These are phyloP conservation scores for Mycosphaerella sp. DNA, from an alignment of 2,329 filamentous ascomycete species.

Conservation along the genomic window DNA sequence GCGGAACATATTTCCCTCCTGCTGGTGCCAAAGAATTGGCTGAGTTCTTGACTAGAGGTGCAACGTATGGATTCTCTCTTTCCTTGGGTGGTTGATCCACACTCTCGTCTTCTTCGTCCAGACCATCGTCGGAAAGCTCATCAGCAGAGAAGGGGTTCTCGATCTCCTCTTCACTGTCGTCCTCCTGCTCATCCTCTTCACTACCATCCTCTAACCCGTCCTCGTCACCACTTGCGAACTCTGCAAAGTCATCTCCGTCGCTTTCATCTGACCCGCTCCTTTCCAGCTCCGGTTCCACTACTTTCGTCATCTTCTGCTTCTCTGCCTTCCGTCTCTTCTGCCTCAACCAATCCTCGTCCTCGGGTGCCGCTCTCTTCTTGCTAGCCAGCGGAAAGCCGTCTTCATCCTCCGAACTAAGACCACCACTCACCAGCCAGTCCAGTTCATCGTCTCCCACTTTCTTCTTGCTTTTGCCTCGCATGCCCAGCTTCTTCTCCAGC, in stretches of 20 bases:
- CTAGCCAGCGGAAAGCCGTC: conserved; percentile 44
- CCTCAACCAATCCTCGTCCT: conserved; percentile 56
- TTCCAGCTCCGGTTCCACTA: conserved; percentile 21
- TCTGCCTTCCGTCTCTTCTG: conserved; percentile 52
- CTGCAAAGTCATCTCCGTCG: background rate
- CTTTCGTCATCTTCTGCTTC: conserved; percentile 26
- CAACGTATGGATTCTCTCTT: conserved; percentile 82
- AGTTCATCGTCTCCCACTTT: conserved; percentile 73
- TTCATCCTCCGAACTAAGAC: conserved; percentile 45
- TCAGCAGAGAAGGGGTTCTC: conserved; percentile 34
- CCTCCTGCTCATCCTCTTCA: conserved; percentile 35
- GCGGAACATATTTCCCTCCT: conserved; percentile 76
- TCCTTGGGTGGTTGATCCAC: conserved; percentile 38
- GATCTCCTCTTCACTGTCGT: conserved; percentile 36
- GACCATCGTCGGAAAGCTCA: conserved; percentile 29
- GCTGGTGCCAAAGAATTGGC: conserved; percentile 20
- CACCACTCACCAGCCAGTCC: conserved; percentile 61
- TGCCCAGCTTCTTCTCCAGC: conserved; percentile 79
- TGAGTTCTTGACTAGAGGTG: conserved; percentile 51
- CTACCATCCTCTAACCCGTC: conserved; percentile 36
- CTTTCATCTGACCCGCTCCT: conserved; percentile 14
- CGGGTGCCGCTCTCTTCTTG: conserved; percentile 45
- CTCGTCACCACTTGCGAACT: conserved; percentile 22
- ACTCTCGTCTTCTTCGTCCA: conserved; percentile 34
- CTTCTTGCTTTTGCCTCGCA: conserved; percentile 71